Evolutionary conservation across 306 rosid species (phyloP).

Genomic region (Cucurbita ficifolia): DNA sequence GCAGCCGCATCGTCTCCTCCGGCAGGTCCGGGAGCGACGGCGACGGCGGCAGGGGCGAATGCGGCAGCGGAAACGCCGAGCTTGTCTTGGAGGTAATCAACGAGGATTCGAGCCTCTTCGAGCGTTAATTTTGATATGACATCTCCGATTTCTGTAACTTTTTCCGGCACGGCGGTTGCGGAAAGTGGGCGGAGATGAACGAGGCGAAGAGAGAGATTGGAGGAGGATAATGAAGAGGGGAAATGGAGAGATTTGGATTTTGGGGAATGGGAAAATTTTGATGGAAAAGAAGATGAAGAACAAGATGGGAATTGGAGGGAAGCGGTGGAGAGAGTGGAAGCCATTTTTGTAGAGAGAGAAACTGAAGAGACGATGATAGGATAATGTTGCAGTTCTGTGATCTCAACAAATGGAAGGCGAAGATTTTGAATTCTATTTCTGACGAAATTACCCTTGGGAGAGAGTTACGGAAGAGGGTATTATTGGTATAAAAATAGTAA

Average conservation of each 20-base stretch:
- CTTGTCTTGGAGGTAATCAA: conserved; percentile 79
- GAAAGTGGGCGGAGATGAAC: conserved; percentile 43
- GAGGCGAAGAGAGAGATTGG: conserved; percentile 26
- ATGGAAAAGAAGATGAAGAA: conserved; percentile 15
- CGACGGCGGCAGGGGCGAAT: conserved; percentile 56
- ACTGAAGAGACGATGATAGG: not conserved
- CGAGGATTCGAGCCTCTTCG: conserved; percentile 61
- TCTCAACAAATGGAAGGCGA: not conserved
- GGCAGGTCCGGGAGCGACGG: conserved; percentile 20
- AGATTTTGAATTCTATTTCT: not conserved
- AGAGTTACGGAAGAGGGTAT: not conserved
- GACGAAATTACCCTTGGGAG: not conserved
- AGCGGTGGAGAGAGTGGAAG: conserved; percentile 41
- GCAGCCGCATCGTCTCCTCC: conserved; percentile 27
- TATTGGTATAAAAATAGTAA: not conserved
- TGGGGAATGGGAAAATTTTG: conserved; percentile 19
- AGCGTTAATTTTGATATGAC: conserved; percentile 58
- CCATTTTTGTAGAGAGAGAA: conserved; percentile 19
- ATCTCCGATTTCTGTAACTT: conserved; percentile 43
- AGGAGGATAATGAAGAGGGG: conserved; percentile 13
- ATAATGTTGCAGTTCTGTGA: not conserved
- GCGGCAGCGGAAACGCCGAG: conserved; percentile 52
- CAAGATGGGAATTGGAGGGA: conserved; percentile 31
- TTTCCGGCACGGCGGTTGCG: conserved; percentile 44
- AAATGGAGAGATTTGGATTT: conserved; percentile 25